phyloP scores from a whole-genome alignment of 2,329 filamentous ascomycete species.

The Sclerotinia sclerotiorum region DNA sequence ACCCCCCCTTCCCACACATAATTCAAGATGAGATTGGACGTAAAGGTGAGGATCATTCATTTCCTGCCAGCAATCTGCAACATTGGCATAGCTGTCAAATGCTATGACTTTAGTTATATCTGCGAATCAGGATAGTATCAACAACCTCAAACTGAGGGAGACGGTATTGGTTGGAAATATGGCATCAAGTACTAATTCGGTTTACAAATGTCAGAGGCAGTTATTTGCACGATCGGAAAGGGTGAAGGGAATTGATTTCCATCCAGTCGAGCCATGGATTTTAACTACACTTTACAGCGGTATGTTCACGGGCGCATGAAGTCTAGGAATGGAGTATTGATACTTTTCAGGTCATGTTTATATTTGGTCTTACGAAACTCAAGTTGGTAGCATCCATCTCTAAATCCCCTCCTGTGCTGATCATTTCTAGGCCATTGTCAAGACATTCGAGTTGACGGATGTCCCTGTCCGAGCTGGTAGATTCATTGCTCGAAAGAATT shows the following conservation, averaged over 20 bases:
- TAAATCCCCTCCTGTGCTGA: conserved; percentile 24
- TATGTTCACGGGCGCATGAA: conserved; percentile 47
- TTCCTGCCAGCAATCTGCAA: conserved; percentile 12
- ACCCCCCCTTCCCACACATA: conserved; percentile 26
- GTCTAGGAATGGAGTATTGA: conserved; percentile 34
- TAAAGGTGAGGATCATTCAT: conserved; percentile 50
- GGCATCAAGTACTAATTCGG: conserved; percentile 39
- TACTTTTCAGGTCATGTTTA: conserved; percentile 80
- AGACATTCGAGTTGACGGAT: conserved; percentile 98
- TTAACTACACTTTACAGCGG: conserved; percentile 95
- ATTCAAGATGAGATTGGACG: conserved; percentile 56
- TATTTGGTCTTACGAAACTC: conserved; percentile 98
- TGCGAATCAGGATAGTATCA: conserved; percentile 19
- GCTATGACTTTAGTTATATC: conserved; percentile 19
- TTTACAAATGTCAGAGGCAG: conserved; percentile 61
- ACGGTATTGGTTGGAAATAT: conserved; percentile 30
- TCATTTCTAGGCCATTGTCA: conserved; percentile 71
- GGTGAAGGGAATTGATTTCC: conserved; percentile 97
- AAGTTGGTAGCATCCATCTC: conserved; percentile 47
- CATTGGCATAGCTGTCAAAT: neutral
- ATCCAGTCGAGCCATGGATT: conserved; percentile 94
- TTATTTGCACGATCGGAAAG: conserved; percentile 88
- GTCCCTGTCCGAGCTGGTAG: conserved; percentile 95
- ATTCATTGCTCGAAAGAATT: conserved; percentile 97
- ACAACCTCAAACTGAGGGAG: conserved; percentile 32